A percentile compares a stretch with the other conserved stretches of the same genome.
phyloP scores from a whole-genome alignment of 306 rosid species.

The Corylus heterophylla region DNA sequence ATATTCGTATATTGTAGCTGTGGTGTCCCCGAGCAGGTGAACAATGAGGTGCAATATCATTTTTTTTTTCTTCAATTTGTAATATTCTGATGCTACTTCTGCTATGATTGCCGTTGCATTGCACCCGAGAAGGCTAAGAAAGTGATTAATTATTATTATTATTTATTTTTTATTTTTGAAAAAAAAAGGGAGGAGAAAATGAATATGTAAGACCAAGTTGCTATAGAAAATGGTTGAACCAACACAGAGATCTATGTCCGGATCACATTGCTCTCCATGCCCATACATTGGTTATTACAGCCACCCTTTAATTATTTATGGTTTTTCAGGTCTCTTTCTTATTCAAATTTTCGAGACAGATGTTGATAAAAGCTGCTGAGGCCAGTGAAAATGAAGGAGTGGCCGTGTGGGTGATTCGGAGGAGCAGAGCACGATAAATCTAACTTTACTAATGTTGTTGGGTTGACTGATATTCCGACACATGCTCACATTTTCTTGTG shows the following conservation, averaged over 20 bases:
- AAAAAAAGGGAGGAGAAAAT: too few relatives aligned
- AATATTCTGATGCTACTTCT: background rate
- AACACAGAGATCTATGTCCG: background rate
- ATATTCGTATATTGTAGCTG: conserved; percentile 4
- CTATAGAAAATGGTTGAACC: background rate
- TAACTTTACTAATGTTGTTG: too few relatives aligned
- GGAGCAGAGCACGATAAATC: too few relatives aligned
- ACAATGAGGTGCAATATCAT: background rate
- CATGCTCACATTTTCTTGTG: too few relatives aligned
- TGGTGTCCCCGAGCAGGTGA: background rate
- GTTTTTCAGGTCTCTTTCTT: too few relatives aligned
- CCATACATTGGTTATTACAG: conserved; percentile 11
- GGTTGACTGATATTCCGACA: too few relatives aligned
- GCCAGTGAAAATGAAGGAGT: too few relatives aligned
- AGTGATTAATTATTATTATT: too few relatives aligned
- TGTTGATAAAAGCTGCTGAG: too few relatives aligned
- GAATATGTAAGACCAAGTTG: background rate
- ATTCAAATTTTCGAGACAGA: background rate
- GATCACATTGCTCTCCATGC: conserved; percentile 7
- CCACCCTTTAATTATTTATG: conserved; percentile 6
- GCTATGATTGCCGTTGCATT: background rate
- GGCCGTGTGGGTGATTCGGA: too few relatives aligned
- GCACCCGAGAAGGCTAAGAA: background rate
- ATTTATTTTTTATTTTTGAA: too few relatives aligned
- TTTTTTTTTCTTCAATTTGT: background rate